These are phyloP conservation scores for Ceratocystis lukuohia DNA, from an alignment of 2,329 filamentous ascomycete genomes.

Conservation along the genomic window DNA sequence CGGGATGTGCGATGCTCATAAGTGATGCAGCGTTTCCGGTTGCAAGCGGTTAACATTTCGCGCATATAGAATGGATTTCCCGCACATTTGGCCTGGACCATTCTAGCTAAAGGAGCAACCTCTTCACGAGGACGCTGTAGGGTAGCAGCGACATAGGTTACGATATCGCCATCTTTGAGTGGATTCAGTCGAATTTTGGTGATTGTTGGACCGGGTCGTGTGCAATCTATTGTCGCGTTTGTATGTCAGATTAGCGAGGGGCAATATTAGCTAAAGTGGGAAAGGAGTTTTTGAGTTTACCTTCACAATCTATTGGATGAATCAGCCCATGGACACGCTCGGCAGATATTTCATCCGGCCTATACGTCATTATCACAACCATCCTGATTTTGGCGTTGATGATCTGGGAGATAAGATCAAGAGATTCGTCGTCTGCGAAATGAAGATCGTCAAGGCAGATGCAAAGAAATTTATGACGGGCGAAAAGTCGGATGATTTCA, in stretches of 20 bases:
- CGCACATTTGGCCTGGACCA: conserved; percentile 76
- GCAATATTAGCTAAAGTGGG: not conserved
- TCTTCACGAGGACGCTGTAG: conserved; percentile 61
- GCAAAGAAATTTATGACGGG: conserved; percentile 73
- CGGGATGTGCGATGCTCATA: conserved; percentile 73
- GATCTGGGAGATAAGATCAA: conserved; percentile 72
- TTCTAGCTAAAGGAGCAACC: conserved; percentile 62
- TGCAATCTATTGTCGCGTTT: conserved; percentile 27
- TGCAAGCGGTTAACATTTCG: conserved; percentile 78
- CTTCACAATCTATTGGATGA: conserved; percentile 40
- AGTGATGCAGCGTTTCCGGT: conserved; percentile 77
- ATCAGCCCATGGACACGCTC: conserved; percentile 43
- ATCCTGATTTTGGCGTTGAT: conserved; percentile 66
- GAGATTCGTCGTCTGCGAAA: conserved; percentile 75
- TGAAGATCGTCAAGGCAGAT: conserved; percentile 83
- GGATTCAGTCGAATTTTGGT: conserved; percentile 62
- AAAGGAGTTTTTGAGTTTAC: conserved; percentile 24
- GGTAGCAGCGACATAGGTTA: conserved; percentile 69
- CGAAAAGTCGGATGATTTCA: conserved; percentile 71
- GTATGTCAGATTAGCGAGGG: not conserved
- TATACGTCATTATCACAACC: conserved; percentile 66
- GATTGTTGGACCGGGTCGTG: conserved; percentile 38
- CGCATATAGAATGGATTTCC: conserved; percentile 87
- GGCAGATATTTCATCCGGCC: conserved; percentile 49
- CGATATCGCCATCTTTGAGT: conserved; percentile 64